Base-by-base conservation (phyloP, 208 protist species). In the Wallacemonas sp. region DNA sequence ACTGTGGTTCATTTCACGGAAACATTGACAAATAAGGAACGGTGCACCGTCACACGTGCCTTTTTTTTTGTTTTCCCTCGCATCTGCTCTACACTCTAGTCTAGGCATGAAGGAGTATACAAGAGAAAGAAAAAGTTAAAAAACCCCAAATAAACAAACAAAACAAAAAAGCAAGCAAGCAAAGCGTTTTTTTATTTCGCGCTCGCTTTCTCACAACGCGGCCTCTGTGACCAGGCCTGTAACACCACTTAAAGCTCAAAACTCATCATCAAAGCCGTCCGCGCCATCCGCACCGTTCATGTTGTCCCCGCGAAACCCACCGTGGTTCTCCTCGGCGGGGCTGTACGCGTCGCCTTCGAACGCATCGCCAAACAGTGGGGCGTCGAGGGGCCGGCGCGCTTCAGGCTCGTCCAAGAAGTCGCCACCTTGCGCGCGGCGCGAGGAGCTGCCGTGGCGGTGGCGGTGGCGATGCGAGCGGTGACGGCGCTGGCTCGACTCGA, bases 401-500 rank as follows among this genome's bases (percentile, higher is more conserved):
- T 59, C 52, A 41, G 52, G 52, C 31, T 28, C 46, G 5, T 66
- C 62, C 18, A 28, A 12, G 39, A 23, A 45, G 20, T 57, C 33
- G 38, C 44, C 49, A 38, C 57, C 50, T 14, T 26, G 49, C 38
- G 33, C 25, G 26, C 48, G 28, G 32, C 46, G 65, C 12, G 50
- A 61, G 46, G 67, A 55, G 55, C 28, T 48, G 45, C 49, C 70
- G 38, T 62, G 66, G n/a, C 67, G 66, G 29, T 70, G 65, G 44
- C 70, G 65, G 36, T 54, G 65, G 42, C 54, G 61, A 20, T 36
- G 68, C 12, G 67, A 29, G n/a, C 55, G 62, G 36, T 61, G 50
- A 11, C 63, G 33, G 45, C n/a, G n/a, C n/a, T n/a, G n/a, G n/a
- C 63, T 46, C 50, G 65, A 65, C n/a, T 57, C 28, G 28, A 72